Evolutionary conservation across 2,329 filamentous ascomycete genomes (phyloP), one percentile per base, ranked within the genome.

Genomic region (Myriosclerotinia curreyana): DNA sequence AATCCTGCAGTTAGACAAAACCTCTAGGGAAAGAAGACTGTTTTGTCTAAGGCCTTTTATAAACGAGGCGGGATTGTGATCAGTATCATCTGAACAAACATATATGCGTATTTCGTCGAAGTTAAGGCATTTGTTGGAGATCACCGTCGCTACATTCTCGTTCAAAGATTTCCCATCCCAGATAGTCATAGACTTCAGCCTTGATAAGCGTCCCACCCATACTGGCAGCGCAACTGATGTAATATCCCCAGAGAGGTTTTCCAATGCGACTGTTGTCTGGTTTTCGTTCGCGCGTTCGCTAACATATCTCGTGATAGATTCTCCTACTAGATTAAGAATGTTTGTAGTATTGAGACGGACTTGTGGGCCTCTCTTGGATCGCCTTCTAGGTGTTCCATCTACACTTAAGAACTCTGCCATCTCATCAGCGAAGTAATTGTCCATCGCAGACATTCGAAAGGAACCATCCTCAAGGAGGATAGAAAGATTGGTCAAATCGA

Each of bases 71-170:
- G 89, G 77, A 49, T 83, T 78, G 36, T 80, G 75, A 66, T 90
- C 87, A 20, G 69, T 69, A 25, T 69, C 60, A 31, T 60, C 64
- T 7, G 60, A 54, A 64, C 76, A 79, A 40, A 70, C 78, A 66
- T 81, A 86, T 63, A 88, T 84, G 34, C 79, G 83, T 28, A 92
- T 74, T 48, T 83, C 80, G 51, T 80, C 79, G 69, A 92, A 88
- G 11, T 81, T 76, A 2, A 84, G 84, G 68, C 88, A 91, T 68
- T 82, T 77, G 31, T 80, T 73, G 31, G 80, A 77, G 55, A 91
- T 82, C 3, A 83, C 79, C 15, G 77, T 75, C 40, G 82, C 81
- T 2, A 81, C 79, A 63, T 83, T 79, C 59, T 82, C 77, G 49
- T 80, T 81, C 1, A 92, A 78, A 12, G 83, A 80, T 48, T 80